Percentiles rank a stretch among this genome's conserved stretches.
Conservation (phyloP, 1,284 basidiomycete species). For the Papiliotrema fonsecae region DNA sequence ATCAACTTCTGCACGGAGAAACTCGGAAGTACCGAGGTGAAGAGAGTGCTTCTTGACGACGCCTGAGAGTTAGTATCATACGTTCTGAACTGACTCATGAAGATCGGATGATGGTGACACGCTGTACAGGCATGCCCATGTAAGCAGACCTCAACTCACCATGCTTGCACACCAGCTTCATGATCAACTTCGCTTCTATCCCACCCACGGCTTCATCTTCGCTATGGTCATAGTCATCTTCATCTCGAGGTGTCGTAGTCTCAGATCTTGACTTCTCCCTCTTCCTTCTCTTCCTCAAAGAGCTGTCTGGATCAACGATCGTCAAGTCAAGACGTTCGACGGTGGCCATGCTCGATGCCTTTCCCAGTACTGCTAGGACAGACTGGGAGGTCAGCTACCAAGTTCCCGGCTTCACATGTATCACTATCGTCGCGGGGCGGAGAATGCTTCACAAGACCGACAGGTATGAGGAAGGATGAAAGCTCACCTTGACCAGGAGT, state of each 20-base stretch:
- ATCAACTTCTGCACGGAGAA: conserved; percentile 41
- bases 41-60: conserved; percentile 45
- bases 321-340: conserved; percentile 41
- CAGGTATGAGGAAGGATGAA: neutral
- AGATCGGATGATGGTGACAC: too few species aligned
- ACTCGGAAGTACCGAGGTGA: conserved; percentile 39
- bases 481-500: conserved; percentile 42
- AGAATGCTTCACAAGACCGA: too few species aligned
- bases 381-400: conserved; percentile 28
- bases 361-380: conserved; percentile 41
- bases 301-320: conserved; percentile 34
- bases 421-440: too few species aligned
- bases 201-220: conserved; percentile 17
- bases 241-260: conserved; percentile 9
- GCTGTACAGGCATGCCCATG: too few species aligned
- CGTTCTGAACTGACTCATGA: too few species aligned
- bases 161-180: conserved; percentile 45
- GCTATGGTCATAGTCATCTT: conserved; percentile 20
- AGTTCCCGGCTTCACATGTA: too few species aligned
- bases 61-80: too few species aligned
- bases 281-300: conserved; percentile 10
- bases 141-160: too few species aligned
- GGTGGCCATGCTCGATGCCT: conserved; percentile 29
- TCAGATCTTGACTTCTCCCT: conserved; percentile 9
- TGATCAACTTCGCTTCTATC: conserved; percentile 25